These are phyloP conservation scores for Neurospora tetrasperma DNA, from an alignment of 495 filamentous ascomycete species.

Conservation along the genomic window DNA sequence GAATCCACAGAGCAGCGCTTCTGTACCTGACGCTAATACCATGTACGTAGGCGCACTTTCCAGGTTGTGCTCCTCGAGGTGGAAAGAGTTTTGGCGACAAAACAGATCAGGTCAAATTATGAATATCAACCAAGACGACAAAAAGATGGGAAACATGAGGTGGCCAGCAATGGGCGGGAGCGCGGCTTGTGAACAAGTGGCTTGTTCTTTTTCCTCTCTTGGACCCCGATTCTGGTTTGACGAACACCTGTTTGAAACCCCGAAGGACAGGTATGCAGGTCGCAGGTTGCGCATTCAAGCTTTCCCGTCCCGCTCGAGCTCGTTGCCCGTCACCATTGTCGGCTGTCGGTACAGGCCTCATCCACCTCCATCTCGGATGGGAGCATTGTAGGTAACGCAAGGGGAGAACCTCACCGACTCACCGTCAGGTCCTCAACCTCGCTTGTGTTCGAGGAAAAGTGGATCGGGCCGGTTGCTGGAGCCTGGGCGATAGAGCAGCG, in stretches of 20 bases:
- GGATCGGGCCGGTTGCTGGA: background rate
- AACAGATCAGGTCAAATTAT: background rate
- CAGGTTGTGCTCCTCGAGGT: background rate
- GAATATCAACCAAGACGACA: background rate
- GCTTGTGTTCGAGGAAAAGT: conserved; percentile 6
- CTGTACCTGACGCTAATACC: background rate
- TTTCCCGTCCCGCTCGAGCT: background rate
- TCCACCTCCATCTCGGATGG: background rate
- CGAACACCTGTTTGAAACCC: background rate
- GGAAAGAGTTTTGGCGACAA: background rate
- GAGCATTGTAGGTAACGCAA: background rate
- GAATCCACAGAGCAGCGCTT: background rate
- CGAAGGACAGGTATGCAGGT: background rate
- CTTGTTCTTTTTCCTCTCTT: background rate
- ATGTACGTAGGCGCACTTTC: background rate
- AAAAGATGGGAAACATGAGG: background rate
- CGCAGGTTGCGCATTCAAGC: background rate
- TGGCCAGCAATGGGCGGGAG: background rate
- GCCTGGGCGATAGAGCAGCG: background rate
- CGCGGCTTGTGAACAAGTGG: background rate
- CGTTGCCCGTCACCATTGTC: background rate
- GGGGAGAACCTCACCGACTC: background rate
- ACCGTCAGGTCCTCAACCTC: background rate
- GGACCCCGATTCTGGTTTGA: background rate
- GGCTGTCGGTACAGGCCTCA: background rate